Base-by-base conservation (phyloP, 768 basidiomycete species). In the Auriscalpium orientale region DNA sequence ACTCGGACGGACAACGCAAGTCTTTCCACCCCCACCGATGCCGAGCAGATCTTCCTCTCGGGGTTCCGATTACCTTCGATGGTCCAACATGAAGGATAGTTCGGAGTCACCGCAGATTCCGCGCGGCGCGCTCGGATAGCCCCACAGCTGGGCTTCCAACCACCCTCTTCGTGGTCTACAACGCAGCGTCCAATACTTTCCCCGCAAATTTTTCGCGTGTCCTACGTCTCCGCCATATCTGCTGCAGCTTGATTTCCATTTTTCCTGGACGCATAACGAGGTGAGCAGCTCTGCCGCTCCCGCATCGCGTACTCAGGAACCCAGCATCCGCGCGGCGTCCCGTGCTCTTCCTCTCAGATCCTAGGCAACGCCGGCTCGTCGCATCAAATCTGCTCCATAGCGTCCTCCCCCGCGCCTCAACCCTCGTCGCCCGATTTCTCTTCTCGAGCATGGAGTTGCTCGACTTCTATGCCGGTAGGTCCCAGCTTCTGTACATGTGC, bases 361-460 rank as follows among this genome's bases (percentile, higher is more conserved):
- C 97, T 95, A 1, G 97, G 97, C 8, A 98, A 98, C 68, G 95
- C 95, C 21, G 97, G 97, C 6, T 95, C 91, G 2, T 94, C 89
- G 36, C 85, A 83, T 60, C 97, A 98, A 76, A 89, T 91, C 48
- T 84, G 97, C 59, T 95, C 92, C 12, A 92, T 98, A 62, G 95
- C 95, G 5, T 93, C 91, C 12, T 94, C 92, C 11, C 91, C 93
- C 6, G 74, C 87, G 0, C 78, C n/a, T n/a, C n/a, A n/a, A n/a
- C n/a, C n/a, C n/a, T n/a, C 82, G 43, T 76, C 85, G 5, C 66
- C 72, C 3, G 80, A 79, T 13, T 87, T 89, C 58, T 61, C 64
- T n/a, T 62, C 74, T 38, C 71, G n/a, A 22, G 65, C 56, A 1
- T n/a, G 46, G 81, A 79, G 56, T 76, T 83, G 2, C 68, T 97